Percentiles rank a stretch among this genome's conserved stretches.
These are phyloP conservation scores for Penicillium maclennaniae DNA, from an alignment of 495 filamentous ascomycete genomes.

Conservation along the genomic window DNA sequence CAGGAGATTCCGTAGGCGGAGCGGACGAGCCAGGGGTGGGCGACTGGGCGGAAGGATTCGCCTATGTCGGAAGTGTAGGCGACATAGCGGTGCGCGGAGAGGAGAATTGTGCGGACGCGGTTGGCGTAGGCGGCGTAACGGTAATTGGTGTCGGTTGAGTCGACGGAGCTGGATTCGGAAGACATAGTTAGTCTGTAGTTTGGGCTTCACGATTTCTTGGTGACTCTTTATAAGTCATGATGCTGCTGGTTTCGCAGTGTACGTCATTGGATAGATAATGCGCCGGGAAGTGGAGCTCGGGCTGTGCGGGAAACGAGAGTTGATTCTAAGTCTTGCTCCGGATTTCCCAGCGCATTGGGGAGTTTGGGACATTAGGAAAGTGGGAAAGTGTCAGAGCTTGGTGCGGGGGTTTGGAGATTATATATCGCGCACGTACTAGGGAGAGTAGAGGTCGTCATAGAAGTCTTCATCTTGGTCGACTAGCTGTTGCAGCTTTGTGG, in stretches of 20 bases:
- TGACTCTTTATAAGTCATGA: too few relatives aligned
- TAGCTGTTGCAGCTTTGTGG: constrained; percentile 65
- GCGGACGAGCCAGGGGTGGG: constrained; percentile 76
- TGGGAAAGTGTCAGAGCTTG: neutral
- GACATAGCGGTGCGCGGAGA: constrained; percentile 90
- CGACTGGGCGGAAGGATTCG: constrained; percentile 91
- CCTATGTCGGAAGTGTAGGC: constrained; percentile 97
- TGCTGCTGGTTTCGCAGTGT: neutral
- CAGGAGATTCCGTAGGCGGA: constrained; percentile 88
- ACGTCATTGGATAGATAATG: constrained; percentile 4
- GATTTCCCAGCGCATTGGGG: neutral
- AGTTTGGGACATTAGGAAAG: neutral
- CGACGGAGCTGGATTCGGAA: constrained; percentile 54
- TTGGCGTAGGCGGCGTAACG: constrained; percentile 93
- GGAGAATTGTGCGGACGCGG: constrained; percentile 81
- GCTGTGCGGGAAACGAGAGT: constrained; percentile 1
- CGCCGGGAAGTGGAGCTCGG: constrained; percentile 8
- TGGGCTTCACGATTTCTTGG: neutral
- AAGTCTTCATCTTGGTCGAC: constrained; percentile 75
- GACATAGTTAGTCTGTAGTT: constrained; percentile 16
- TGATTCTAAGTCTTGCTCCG: neutral
- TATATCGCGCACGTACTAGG: constrained; percentile 60
- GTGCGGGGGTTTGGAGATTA: neutral
- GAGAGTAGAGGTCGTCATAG: constrained; percentile 71
- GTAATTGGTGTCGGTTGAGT: constrained; percentile 77